phyloP scores from a whole-genome alignment of 129 eudicot genomes.

The Helianthus annuus region DNA sequence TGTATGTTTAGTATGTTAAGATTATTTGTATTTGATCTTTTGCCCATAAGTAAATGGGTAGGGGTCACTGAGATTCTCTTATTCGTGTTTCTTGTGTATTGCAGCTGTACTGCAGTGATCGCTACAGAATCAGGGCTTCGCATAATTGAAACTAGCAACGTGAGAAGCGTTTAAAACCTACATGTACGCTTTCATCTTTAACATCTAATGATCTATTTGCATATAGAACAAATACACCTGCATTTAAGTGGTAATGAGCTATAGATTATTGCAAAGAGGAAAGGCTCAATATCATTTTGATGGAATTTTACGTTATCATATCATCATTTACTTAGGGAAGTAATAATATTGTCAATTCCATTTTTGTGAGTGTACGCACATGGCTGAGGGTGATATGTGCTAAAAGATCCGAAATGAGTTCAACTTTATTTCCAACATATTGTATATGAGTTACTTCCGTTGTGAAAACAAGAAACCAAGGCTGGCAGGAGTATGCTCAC shows the following conservation, averaged over 20 bases:
- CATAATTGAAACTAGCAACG: constrained; percentile 23
- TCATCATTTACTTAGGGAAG: not conserved
- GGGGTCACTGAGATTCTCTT: not conserved
- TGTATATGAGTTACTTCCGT: no score
- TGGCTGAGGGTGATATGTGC: no score
- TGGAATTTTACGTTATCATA: not conserved
- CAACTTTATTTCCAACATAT: no score
- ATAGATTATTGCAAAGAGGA: not conserved
- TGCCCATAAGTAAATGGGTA: not conserved
- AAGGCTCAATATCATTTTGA: not conserved
- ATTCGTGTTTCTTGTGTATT: constrained; percentile 10
- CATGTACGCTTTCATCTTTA: not conserved
- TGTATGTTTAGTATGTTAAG: no score
- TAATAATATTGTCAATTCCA: no score
- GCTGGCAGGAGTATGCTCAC: no score
- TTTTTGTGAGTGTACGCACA: no score
- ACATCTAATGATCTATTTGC: not conserved
- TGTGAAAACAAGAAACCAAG: no score
- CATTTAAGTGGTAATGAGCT: not conserved
- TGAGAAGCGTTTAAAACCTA: not conserved
- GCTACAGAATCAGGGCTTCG: constrained; percentile 32
- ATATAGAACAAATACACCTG: not conserved
- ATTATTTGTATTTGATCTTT: no score
- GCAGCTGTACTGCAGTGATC: constrained; percentile 40
- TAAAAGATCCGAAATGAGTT: no score